Conservation (phyloP, 768 basidiomycete genomes). For the Mycena olivaceomarginata region DNA sequence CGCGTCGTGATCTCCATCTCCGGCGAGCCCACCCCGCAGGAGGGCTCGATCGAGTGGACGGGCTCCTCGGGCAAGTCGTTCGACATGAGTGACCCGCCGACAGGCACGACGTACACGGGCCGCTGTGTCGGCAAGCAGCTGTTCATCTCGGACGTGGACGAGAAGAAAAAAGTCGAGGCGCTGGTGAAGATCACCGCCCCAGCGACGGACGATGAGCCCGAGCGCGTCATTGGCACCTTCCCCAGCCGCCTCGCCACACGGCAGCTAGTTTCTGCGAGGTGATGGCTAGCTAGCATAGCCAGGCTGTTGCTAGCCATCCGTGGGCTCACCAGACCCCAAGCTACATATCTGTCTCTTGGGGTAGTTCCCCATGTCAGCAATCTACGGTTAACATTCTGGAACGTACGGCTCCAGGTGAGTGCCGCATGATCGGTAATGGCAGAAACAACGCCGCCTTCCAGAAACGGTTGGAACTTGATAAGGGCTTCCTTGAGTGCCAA, state of each 20-base stretch:
- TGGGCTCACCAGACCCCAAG: too few species aligned
- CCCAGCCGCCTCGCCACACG: constrained; percentile 91
- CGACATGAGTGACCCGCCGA: constrained; percentile 86
- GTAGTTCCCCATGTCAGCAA: too few species aligned
- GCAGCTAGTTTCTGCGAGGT: too few species aligned
- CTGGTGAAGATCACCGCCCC: constrained; percentile 92
- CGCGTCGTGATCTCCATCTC: constrained; percentile 93
- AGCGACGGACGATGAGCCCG: constrained; percentile 86
- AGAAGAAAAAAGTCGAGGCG: constrained; percentile 97
- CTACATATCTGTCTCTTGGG: too few species aligned
- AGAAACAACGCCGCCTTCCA: too few species aligned
- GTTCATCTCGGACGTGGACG: constrained; percentile 95
- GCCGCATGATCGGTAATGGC: too few species aligned
- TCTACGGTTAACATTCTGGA: too few species aligned
- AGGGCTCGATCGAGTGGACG: constrained; percentile 93
- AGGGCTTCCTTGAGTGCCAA: too few species aligned
- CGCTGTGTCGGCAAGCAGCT: constrained; percentile 96
- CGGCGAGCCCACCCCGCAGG: constrained; percentile 91
- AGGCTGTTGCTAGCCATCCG: too few species aligned
- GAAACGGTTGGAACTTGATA: too few species aligned
- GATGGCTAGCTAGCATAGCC: too few species aligned
- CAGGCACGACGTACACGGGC: constrained; percentile 92
- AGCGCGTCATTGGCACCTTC: constrained; percentile 91
- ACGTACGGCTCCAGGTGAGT: too few species aligned
- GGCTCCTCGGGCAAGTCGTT: constrained; percentile 89